phyloP scores from a whole-genome alignment of 2,329 filamentous ascomycete genomes.

The Didymella sp. region DNA sequence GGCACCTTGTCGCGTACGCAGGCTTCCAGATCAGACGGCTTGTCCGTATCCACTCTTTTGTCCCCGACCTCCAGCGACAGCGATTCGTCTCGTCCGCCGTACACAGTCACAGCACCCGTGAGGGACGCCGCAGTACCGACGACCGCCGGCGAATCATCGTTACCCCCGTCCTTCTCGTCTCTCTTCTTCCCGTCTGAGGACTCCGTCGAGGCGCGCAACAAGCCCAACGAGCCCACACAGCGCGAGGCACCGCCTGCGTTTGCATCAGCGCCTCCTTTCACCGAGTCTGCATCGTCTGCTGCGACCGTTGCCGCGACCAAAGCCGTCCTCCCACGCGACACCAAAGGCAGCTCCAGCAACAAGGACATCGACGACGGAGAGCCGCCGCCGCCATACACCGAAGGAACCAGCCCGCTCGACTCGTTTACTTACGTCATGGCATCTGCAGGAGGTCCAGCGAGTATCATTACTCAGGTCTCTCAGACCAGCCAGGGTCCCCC shows the following conservation, averaged over 20 bases:
- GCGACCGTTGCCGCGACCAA: slow-evolving; percentile 42
- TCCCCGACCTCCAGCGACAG: slow-evolving; percentile 30
- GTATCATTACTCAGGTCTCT: slow-evolving; percentile 99
- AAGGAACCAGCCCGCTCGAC: slow-evolving; percentile 89
- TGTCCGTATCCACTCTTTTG: slow-evolving; percentile 56
- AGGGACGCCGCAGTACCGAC: slow-evolving; percentile 48
- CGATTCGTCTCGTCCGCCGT: slow-evolving; percentile 34
- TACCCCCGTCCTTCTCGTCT: slow-evolving; percentile 69
- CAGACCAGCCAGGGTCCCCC: slow-evolving; percentile 77
- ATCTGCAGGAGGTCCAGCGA: slow-evolving; percentile 92
- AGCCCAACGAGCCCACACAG: slow-evolving; percentile 48
- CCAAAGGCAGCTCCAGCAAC: slow-evolving; percentile 74
- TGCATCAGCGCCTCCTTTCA: slow-evolving; percentile 60
- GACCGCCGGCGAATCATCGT: slow-evolving; percentile 59
- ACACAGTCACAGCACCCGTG: slow-evolving; percentile 42
- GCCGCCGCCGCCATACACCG: slow-evolving; percentile 93
- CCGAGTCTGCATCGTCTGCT: slow-evolving; percentile 58
- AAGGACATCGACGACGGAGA: slow-evolving; percentile 82
- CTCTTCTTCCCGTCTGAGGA: slow-evolving; percentile 63
- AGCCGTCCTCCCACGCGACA: slow-evolving; percentile 81
- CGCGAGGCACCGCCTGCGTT: slow-evolving; percentile 57
- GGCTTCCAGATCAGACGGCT: slow-evolving; percentile 51
- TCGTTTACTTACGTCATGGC: slow-evolving; percentile 98
- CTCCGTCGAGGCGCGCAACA: slow-evolving; percentile 57
- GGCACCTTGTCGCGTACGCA: slow-evolving; percentile 55